Conservation (phyloP, 345 rosid genomes). For the Linum trigynum region DNA sequence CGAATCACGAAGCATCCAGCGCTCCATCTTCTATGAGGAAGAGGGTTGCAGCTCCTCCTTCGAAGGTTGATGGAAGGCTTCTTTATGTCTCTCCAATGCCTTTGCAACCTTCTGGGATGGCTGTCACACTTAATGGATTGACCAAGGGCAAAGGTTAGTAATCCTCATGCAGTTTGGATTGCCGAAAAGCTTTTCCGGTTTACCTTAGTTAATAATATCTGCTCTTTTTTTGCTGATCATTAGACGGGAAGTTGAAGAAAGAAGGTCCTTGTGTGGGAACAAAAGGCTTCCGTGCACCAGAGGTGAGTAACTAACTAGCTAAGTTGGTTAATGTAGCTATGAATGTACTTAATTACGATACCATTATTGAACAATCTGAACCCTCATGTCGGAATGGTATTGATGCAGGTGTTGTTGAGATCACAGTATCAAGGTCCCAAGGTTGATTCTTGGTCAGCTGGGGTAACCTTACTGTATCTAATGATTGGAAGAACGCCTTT, state of each 20-base stretch:
- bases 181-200: too few relatives aligned
- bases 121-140: conserved; percentile 35
- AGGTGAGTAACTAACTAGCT: conserved; percentile 40
- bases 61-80: conserved; percentile 38
- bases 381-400: conserved; percentile 13
- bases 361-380: background rate
- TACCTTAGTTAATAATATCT: too few relatives aligned
- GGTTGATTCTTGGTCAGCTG: conserved; percentile 94
- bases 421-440: conserved; percentile 87
- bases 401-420: conserved; percentile 68
- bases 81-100: conserved; percentile 79
- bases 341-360: too few relatives aligned
- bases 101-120: conserved; percentile 28
- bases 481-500: conserved; percentile 75
- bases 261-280: conserved; percentile 98
- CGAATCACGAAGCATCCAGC: conserved; percentile 48
- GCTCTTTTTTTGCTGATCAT: background rate
- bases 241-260: conserved; percentile 43
- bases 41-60: conserved; percentile 70
- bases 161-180: conserved; percentile 9
- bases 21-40: conserved; percentile 68
- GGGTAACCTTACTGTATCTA: conserved; percentile 77
- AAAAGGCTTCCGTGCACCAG: conserved; percentile 97
- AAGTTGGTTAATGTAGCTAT: background rate
- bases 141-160: conserved; percentile 34